These are phyloP conservation scores for Umbellularia californica DNA, from an alignment of 164 flowering plant species.

Conservation along the genomic window DNA sequence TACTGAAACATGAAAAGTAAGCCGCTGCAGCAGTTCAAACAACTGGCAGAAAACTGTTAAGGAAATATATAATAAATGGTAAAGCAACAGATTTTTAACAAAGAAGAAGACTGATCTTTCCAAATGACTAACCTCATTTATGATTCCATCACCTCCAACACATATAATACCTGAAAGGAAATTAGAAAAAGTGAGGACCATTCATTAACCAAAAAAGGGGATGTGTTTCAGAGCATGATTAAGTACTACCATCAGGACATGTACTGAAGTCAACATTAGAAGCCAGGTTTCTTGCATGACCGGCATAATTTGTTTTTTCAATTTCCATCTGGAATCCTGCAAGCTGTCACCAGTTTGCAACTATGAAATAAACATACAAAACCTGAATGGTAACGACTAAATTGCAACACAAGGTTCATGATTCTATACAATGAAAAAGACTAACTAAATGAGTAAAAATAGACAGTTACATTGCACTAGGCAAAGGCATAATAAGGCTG, in stretches of 20 bases:
- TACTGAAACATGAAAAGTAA: no score
- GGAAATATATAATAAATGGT: no score
- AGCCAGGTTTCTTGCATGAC: constrained; percentile 88
- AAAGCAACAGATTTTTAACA: no score
- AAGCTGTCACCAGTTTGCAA: constrained; percentile 60
- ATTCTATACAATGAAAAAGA: not conserved
- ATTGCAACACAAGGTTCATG: not conserved
- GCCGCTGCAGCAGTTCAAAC: no score
- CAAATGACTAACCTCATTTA: constrained; percentile 78
- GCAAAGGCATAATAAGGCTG: no score
- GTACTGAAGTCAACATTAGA: constrained; percentile 83
- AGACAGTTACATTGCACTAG: not conserved
- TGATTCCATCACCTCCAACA: constrained; percentile 99
- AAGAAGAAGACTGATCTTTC: no score
- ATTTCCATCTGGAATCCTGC: constrained; percentile 95
- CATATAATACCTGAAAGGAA: constrained; percentile 81
- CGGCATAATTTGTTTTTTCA: constrained; percentile 82
- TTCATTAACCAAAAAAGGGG: not conserved
- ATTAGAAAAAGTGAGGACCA: not conserved
- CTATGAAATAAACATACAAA: constrained; percentile 5
- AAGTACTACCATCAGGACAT: constrained; percentile 87
- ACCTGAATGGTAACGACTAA: not conserved
- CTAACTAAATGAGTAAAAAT: not conserved
- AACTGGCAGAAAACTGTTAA: no score
- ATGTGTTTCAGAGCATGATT: constrained; percentile 6